Conservation (phyloP, 2,329 filamentous ascomycete species). For the Neoscytalidium dimidiatum region DNA sequence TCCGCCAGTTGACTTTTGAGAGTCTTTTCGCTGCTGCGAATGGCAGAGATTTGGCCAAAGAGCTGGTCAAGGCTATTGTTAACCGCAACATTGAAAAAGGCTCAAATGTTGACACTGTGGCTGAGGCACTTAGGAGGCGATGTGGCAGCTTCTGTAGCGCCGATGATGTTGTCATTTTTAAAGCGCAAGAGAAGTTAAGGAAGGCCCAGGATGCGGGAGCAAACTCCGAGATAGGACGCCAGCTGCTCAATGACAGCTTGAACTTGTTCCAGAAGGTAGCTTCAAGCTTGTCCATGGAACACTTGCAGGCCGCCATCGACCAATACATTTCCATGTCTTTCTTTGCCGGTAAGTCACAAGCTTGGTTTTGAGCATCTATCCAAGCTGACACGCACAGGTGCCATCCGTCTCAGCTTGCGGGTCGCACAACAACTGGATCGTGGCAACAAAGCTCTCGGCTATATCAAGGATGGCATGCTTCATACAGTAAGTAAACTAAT, state of each 20-base stretch:
- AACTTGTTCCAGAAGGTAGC: slow-evolving; percentile 88
- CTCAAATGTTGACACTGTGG: slow-evolving; percentile 95
- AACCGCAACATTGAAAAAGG: slow-evolving; percentile 97
- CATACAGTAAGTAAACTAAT: slow-evolving; percentile 23
- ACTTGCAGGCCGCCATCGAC: slow-evolving; percentile 73
- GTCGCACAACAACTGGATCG: slow-evolving; percentile 85
- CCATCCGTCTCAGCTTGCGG: slow-evolving; percentile 80
- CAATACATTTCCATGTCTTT: slow-evolving; percentile 84
- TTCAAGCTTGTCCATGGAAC: slow-evolving; percentile 75
- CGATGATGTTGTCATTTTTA: slow-evolving; percentile 97
- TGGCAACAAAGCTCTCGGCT: slow-evolving; percentile 79
- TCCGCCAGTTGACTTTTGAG: slow-evolving; percentile 82
- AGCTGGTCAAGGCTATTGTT: slow-evolving; percentile 95
- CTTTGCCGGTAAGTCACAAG: slow-evolving; percentile 63
- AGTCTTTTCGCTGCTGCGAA: slow-evolving; percentile 76
- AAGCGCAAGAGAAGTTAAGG: slow-evolving; percentile 93
- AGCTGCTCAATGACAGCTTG: slow-evolving; percentile 84
- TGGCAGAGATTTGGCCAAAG: slow-evolving; percentile 87
- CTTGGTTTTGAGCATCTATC: slow-evolving; percentile 15
- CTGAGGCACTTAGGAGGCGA: slow-evolving; percentile 85
- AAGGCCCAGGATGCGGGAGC: slow-evolving; percentile 76
- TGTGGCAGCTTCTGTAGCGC: slow-evolving; percentile 98
- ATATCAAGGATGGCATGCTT: slow-evolving; percentile 83
- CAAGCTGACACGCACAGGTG: slow-evolving; percentile 47
- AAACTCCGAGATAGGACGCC: slow-evolving; percentile 75